Conservation (phyloP, 768 basidiomycete genomes). For the Leccinum truebloodii region DNA sequence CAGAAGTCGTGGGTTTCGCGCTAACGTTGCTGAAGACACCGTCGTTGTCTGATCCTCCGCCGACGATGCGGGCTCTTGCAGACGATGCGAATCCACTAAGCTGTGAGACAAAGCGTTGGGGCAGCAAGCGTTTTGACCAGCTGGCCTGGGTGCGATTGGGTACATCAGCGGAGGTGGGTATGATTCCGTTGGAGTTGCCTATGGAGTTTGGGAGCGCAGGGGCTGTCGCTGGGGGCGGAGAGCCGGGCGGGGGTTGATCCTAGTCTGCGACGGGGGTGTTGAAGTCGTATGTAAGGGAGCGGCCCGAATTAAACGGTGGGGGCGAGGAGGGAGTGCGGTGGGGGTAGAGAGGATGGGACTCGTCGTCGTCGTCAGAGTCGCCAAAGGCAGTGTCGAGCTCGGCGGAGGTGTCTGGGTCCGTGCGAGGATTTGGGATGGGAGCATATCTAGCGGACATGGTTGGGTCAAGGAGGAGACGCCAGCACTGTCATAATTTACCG, state of each 20-base stretch:
- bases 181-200: constrained; percentile 74
- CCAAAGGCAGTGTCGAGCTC: constrained; percentile 91
- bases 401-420: constrained; percentile 46
- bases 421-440: constrained; percentile 59
- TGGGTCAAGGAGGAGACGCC: not conserved
- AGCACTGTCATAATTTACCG: not conserved
- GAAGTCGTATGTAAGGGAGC: constrained; percentile 68
- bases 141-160: constrained; percentile 31
- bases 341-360: constrained; percentile 55
- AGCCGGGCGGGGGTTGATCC: constrained; percentile 81
- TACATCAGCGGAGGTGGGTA: constrained; percentile 50
- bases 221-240: constrained; percentile 67
- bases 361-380: constrained; percentile 69
- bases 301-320: not conserved
- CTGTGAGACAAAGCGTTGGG: constrained; percentile 48
- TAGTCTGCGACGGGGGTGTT: constrained; percentile 67
- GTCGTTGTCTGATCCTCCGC: constrained; percentile 74
- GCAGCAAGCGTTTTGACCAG: constrained; percentile 66
- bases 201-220: constrained; percentile 66
- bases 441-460: constrained; percentile 63
- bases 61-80: constrained; percentile 39
- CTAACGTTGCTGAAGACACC: constrained; percentile 96
- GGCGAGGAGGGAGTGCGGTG: constrained; percentile 26
- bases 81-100: constrained; percentile 45
- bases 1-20: constrained; percentile 88